Conservation (phyloP, 2,329 filamentous ascomycete genomes). For the Fusarium virguliforme region DNA sequence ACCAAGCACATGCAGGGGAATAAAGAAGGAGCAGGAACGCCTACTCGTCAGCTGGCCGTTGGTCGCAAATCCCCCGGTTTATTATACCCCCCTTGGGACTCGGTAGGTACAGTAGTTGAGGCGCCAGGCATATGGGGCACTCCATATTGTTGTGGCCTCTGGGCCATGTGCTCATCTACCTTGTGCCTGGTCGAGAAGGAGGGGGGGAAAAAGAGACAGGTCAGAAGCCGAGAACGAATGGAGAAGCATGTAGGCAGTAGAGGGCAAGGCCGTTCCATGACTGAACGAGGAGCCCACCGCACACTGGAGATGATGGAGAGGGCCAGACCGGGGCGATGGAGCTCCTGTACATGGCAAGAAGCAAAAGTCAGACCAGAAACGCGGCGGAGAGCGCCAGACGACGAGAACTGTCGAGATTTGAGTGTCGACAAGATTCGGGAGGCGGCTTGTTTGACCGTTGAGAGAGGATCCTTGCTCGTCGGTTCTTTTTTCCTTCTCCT, state of each 20-base stretch:
- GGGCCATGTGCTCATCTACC: constrained; percentile 9
- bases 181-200: constrained; percentile 1
- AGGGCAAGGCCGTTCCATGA: no score
- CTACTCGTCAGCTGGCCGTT: constrained; percentile 15
- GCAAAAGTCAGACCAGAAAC: constrained; percentile 35
- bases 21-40: constrained; percentile 37
- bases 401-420: constrained; percentile 11
- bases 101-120: neutral
- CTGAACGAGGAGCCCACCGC: constrained; percentile 23
- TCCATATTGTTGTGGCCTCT: neutral
- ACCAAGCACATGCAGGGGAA: constrained; percentile 43
- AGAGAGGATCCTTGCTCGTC: constrained; percentile 3
- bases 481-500: constrained; percentile 25
- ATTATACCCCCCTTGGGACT: neutral
- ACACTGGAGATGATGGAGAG: constrained; percentile 17
- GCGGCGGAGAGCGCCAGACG: constrained; percentile 17
- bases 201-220: constrained; percentile 18
- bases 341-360: constrained; percentile 26
- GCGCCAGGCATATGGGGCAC: neutral
- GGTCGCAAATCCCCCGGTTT: constrained; percentile 4
- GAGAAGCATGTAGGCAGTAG: constrained; percentile 17
- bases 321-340: constrained; percentile 37
- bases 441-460: constrained; percentile 1
- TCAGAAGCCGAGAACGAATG: constrained; percentile 23
- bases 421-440: constrained; percentile 12